These are phyloP conservation scores for Fusarium tupiense DNA, from an alignment of 2,329 filamentous ascomycete genomes.

Conservation along the genomic window DNA sequence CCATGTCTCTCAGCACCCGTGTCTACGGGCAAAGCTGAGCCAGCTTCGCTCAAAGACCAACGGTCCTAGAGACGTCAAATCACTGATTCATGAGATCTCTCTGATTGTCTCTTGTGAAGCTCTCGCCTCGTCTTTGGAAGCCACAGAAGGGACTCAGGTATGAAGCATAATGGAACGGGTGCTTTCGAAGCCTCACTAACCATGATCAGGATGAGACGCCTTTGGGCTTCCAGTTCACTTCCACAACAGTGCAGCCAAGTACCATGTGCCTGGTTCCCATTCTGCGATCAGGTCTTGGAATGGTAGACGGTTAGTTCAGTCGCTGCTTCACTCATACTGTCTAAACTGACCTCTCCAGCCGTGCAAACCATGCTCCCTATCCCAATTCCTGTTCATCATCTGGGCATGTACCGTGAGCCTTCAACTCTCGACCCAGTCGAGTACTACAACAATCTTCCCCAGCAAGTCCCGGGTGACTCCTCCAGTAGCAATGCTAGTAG, in stretches of 20 bases:
- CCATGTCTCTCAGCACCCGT: constrained; percentile 87
- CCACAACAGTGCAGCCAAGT: constrained; percentile 68
- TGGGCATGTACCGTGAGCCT: constrained; percentile 93
- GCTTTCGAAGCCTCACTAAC: neutral
- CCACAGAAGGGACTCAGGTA: constrained; percentile 71
- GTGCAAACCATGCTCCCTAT: constrained; percentile 83
- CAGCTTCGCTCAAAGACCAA: constrained; percentile 81
- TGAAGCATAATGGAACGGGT: neutral
- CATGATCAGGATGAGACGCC: constrained; percentile 75
- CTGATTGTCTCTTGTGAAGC: constrained; percentile 86
- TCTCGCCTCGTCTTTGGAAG: constrained; percentile 69
- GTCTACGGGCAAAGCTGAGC: constrained; percentile 86
- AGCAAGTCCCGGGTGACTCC: constrained; percentile 63
- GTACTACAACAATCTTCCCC: constrained; percentile 97
- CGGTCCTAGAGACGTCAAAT: constrained; percentile 78
- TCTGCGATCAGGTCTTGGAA: constrained; percentile 88
- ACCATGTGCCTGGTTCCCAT: constrained; percentile 88
- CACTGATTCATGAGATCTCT: constrained; percentile 85
- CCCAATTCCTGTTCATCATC: constrained; percentile 87
- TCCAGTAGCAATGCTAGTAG: constrained; percentile 53
- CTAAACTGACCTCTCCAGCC: constrained; percentile 57
- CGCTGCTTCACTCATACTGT: neutral
- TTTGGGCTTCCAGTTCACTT: constrained; percentile 79
- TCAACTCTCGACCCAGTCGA: constrained; percentile 88
- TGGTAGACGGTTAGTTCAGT: constrained; percentile 76